Base-by-base conservation (phyloP, 345 rosid genomes). In the Eucalyptus microcorys region DNA sequence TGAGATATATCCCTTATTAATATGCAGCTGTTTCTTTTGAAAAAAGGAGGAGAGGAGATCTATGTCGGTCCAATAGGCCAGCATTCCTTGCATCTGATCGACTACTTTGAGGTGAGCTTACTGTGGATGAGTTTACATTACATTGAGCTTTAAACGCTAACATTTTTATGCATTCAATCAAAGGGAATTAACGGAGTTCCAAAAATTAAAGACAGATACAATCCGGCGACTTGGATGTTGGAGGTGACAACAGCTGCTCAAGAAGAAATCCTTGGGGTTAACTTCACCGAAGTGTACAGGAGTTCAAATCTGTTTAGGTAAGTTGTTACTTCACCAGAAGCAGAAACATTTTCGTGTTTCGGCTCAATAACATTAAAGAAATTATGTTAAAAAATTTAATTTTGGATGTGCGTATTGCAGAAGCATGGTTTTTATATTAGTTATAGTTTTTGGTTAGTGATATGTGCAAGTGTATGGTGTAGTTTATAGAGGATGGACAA, bases 191-290 rank as follows among this genome's bases (percentile, higher is more conserved):
- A 88, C 16, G 95, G 95, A 87, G 91, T 95, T 85, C 94, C 93
- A 4, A 93, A 91, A 87, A 94, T 95, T 42, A 94, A 89, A 84
- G 93, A 95, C 37, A 95, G 95, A 42, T 92, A 94, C 87, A 95
- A 95, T 91, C 96, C 97, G 10, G 95, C 97, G 84, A 94, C 96
- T 19, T 95, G 97, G 96, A 95, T 95, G 97, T 91, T 95, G 88
- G 97, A 95, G 86, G 90, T 94, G 85, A 95, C 97, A 52, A 47
- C 95, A 43, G 87, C 92, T 59, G 89, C 94, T 85, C 93, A 91
- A 88, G 96, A 94, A 93, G 89, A 57, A 59, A 85, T 91, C 71
- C 93, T 94, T 32, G 93, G 91, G 84, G 87, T 92, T 80, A 88
- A 93, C 90, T 94, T 95, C 87, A 47, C 91, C 32, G 89, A 91